Evolutionary conservation across 371 early-diverging fungal species (phyloP).

Genomic region (Actinomucor elegans): DNA sequence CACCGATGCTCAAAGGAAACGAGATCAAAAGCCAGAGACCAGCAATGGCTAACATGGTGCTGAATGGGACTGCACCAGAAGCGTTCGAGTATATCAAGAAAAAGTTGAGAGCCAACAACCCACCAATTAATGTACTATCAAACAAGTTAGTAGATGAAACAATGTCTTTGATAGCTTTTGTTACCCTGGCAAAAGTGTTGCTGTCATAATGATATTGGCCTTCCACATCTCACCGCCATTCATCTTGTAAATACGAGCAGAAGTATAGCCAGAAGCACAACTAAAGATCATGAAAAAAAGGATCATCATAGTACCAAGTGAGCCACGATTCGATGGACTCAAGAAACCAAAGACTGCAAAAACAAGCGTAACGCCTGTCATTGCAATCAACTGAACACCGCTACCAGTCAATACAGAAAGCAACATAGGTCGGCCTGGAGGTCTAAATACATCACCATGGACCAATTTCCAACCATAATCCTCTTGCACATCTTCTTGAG

Average conservation of each 20-base stretch:
- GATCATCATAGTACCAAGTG: slow-evolving; percentile 87
- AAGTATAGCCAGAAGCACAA: slow-evolving; percentile 83
- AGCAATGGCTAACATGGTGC: slow-evolving; percentile 84
- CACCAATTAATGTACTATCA: slow-evolving; percentile 56
- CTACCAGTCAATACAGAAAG: slow-evolving; percentile 88
- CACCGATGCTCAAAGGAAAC: slow-evolving; percentile 85
- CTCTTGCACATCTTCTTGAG: slow-evolving; percentile 85
- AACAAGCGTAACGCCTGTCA: slow-evolving; percentile 77
- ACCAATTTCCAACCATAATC: slow-evolving; percentile 93
- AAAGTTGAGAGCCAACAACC: slow-evolving; percentile 84
- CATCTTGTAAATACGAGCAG: slow-evolving; percentile 93
- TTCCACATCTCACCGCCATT: slow-evolving; percentile 89
- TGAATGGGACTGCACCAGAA: slow-evolving; percentile 92
- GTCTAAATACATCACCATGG: slow-evolving; percentile 93
- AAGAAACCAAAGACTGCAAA: slow-evolving; percentile 97
- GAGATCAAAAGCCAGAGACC: slow-evolving; percentile 89
- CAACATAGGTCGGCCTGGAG: slow-evolving; percentile 77
- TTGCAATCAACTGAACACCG: slow-evolving; percentile 88
- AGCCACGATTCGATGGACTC: slow-evolving; percentile 93
- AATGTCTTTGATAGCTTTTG: no score
- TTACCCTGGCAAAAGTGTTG: slow-evolving; percentile 79
- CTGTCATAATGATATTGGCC: slow-evolving; percentile 79
- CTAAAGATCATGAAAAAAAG: slow-evolving; percentile 89
- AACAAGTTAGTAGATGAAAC: no score
- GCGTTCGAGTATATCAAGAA: slow-evolving; percentile 85